Percentiles rank a stretch among this genome's conserved stretches.
These are phyloP conservation scores for Colletotrichum eleusines DNA, from an alignment of 2,329 filamentous ascomycete genomes.

Conservation along the genomic window DNA sequence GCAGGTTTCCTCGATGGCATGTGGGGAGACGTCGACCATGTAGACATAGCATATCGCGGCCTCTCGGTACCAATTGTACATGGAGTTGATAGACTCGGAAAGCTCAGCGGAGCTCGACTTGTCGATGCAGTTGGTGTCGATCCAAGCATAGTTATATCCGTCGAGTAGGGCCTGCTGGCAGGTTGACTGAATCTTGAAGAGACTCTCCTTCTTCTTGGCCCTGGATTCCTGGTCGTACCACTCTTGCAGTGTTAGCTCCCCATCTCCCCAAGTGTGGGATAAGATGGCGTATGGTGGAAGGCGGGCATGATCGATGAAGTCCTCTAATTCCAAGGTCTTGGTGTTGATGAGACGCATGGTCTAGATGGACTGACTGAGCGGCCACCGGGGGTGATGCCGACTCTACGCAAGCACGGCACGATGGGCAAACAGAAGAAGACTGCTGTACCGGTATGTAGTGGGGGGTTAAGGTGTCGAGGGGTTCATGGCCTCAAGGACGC, in stretches of 20 bases:
- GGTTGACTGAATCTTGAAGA: not conserved
- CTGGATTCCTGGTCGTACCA: not conserved
- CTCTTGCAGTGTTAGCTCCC: constrained; percentile 32
- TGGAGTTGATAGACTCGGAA: constrained; percentile 39
- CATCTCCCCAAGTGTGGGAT: constrained; percentile 35
- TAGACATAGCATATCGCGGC: constrained; percentile 44
- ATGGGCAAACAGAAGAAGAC: not conserved
- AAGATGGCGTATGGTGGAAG: constrained; percentile 36
- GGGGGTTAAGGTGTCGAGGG: not conserved
- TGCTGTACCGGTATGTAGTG: not conserved
- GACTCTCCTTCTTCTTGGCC: not conserved
- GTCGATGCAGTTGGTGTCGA: constrained; percentile 28
- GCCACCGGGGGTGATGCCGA: not conserved
- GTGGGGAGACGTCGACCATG: constrained; percentile 37
- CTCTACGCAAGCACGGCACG: not conserved
- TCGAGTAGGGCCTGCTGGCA: not conserved
- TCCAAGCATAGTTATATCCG: not conserved
- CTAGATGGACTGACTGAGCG: not conserved
- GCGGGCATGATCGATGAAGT: not conserved
- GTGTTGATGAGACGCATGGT: constrained; percentile 30
- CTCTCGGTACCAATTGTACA: constrained; percentile 41
- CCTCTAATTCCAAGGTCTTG: not conserved
- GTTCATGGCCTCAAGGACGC: not conserved
- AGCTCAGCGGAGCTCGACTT: constrained; percentile 27
- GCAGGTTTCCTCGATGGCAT: not conserved